Base-by-base conservation (phyloP, 495 filamentous ascomycete species). In the Cercophora samala region DNA sequence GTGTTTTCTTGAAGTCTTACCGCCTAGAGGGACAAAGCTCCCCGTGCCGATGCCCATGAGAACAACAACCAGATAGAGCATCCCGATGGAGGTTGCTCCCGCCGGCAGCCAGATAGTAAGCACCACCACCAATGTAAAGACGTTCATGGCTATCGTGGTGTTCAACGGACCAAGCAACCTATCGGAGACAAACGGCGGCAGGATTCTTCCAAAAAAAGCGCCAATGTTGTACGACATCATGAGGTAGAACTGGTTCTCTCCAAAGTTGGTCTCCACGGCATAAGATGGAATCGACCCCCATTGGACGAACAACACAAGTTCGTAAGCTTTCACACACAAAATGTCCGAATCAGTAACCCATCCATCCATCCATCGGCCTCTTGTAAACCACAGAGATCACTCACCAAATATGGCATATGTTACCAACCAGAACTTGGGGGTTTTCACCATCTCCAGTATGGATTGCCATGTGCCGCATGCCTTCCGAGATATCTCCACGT, bases 151-250 rank as follows among this genome's bases (percentile, higher is more conserved):
- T 42, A 74, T 70, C 26, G 65, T 65, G 21, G 68, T 70, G 61
- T 74, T 77, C n/a, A 77, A 22, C 2, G 75, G 72, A 17, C 75
- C 74, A 9, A 72, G 51, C 18, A 62, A 52, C 17, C 71, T 63
- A 62, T 74, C 70, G 0, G 72, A 70, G 29, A 76, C 23, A 71
- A 68, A 75, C 11, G 68, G 64, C 15, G 75, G 69, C 3, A 74
- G 4, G 11, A 67, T 77, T 62, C 75, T 59, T 6, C 75, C 72
- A 19, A 74, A 8, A 13, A 73, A 65, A 3, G 72, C 73, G 21
- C 74, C 75, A 55, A 77, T 63, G 66, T 77, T 77, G 66, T 76
- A 74, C 64, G 74, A 68, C 74, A 73, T 72, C 65, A 73, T 72
- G 32, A 77, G 68, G 22, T 73, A 71, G 62, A 71, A 71, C 66